Conservation (phyloP, 805 yeast species). For the Wickerhamiella azyma region DNA sequence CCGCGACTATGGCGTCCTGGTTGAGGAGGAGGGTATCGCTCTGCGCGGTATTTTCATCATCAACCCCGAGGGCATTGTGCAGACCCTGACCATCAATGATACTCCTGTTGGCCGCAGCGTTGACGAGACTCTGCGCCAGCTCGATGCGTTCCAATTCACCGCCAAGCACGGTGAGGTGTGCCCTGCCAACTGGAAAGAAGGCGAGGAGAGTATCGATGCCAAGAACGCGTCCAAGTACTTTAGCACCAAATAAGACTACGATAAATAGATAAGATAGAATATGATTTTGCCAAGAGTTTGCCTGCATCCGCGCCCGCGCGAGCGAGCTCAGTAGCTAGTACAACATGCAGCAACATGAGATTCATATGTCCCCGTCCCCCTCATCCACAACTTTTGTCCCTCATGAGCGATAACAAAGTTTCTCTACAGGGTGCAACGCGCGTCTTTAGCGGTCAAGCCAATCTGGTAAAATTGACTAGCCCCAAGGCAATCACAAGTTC, state of each 20-base stretch:
- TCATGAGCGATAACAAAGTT: not conserved
- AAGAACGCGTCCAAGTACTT: slow-evolving; percentile 18
- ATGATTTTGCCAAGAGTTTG: too few species aligned
- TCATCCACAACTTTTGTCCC: not conserved
- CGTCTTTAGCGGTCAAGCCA: not conserved
- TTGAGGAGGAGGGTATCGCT: slow-evolving; percentile 91
- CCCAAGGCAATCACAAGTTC: not conserved
- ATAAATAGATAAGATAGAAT: too few species aligned
- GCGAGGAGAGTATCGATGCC: slow-evolving; percentile 72
- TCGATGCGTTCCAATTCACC: slow-evolving; percentile 98
- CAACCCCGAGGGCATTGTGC: slow-evolving; percentile 84
- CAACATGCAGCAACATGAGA: too few species aligned
- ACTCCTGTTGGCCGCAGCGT: slow-evolving; percentile 98
- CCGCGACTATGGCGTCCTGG: slow-evolving; percentile 89
- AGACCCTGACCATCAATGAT: slow-evolving; percentile 96
- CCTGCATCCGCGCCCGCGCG: too few species aligned
- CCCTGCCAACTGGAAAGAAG: slow-evolving; percentile 98
- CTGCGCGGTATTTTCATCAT: slow-evolving; percentile 94
- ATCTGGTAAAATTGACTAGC: not conserved
- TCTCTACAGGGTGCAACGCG: not conserved
- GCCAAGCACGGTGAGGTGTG: slow-evolving; percentile 98
- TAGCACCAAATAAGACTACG: slow-evolving; percentile 10
- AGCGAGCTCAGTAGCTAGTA: too few species aligned
- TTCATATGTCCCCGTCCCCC: too few species aligned
- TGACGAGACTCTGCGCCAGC: slow-evolving; percentile 89